Base-by-base conservation (phyloP, 2,329 filamentous ascomycete species). In the Teratosphaeria destructans region DNA sequence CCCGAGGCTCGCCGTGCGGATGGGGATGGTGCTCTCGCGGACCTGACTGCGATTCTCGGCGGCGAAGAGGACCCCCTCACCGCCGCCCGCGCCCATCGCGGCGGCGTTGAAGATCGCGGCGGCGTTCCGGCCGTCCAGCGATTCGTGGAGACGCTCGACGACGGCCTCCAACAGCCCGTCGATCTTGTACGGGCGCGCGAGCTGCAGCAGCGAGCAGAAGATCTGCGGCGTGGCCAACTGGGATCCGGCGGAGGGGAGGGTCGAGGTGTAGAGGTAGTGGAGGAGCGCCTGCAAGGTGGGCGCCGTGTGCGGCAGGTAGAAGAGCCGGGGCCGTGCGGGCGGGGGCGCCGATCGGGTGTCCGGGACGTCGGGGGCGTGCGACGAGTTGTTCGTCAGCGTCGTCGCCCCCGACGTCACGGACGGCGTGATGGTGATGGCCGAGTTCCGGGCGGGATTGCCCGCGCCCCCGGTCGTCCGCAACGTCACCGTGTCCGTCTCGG, bases 61-160 rank as follows among this genome's bases (percentile, higher is more conserved):
- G 81, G 76, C 68, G 68, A 84, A 89, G 57, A 88, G 86, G 32
- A 93, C 89, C 55, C 89, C 89, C 55, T 91, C 85, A 0, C 94
- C 94, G 29, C 94, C 92, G 11, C 94, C 94, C 1, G 94, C 94
- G 0, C 92, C 94, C 94, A 97, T 97, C 57, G 94, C 94, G 0
- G 93, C 94, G 0, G 94, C 94, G 65, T 99, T 99, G 79, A 99
- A 99, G 0, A 99, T 92, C 5, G 94, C 94, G 0, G 94, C 94
- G 0, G 94, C 93, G 66, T 97, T 99, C 54, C 93, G 84, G 55
- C 90, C 94, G 72, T 99, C 94, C 3, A 99, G 83, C 0, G 95
- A 83, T 34, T 89, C 82, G 69, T 99, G 94, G 0, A 99, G 80
- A 7, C 93, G 85, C 73, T 97, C 91, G 10, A 97, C 90, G 1